Base-by-base conservation (phyloP, 805 yeast genomes). In the Metschnikowia vanudenii region DNA sequence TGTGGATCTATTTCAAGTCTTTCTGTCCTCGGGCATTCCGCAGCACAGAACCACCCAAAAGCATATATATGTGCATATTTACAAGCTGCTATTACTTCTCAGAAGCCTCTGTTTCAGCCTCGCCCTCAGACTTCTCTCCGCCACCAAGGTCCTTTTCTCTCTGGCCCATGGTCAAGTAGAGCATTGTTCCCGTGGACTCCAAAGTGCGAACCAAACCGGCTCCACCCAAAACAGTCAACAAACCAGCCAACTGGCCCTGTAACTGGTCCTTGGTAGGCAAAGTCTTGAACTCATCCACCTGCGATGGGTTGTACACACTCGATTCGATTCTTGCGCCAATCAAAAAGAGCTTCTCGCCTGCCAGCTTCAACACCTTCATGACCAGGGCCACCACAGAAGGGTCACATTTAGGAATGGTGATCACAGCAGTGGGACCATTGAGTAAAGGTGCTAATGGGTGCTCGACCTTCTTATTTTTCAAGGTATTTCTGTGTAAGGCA, bases 311-410 rank as follows among this genome's bases (percentile, higher is more conserved):
- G 56, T 75, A 74, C 13, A 81, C 71, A 10, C 75, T 73, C 18
- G 75, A 74, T 52, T 89, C 96, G 29, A 92, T 74, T 57, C 82
- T 81, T 26, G 96, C 98, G 34, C 97, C 99, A 51, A 92, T 76
- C 36, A 94, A 68, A 48, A 91, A 80, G 54, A 94, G 70, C 62
- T 81, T 81, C 58, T 89, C 96, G 58, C 80, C 81, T 35, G 84
- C 78, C 35, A 74, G 63, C 54, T 81, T 83, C 40, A 90, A 61
- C 24, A 81, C 62, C 58, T 79, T 84, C 56, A 88, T 66, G 3
- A 88, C 79, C 44, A 74, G 71, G 24, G 79, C 78, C 10, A 91
- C 87, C 17, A 71, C 69, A 13, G 68, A 57, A n/a, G 97, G 97
- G 53, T 89, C 84, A 30, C 85, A 72, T 50, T 76, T 80, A 37